phyloP scores from a whole-genome alignment of 768 basidiomycete genomes.

The Termitomyces sp. region DNA sequence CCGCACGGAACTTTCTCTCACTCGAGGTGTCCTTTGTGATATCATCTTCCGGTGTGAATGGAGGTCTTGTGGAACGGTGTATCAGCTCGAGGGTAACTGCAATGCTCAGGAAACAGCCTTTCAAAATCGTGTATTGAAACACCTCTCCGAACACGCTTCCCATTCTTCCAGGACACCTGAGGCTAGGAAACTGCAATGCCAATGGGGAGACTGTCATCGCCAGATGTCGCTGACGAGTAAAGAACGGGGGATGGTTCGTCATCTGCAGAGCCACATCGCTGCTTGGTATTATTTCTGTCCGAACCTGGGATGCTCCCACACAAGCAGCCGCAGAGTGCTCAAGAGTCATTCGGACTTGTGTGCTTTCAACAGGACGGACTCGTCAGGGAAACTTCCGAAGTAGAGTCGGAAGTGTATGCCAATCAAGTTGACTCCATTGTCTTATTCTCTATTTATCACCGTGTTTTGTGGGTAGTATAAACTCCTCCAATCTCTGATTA shows the following conservation, averaged over 20 bases:
- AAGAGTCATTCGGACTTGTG: neutral
- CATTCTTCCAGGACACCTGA: neutral
- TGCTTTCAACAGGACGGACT: neutral
- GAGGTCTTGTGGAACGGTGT: neutral
- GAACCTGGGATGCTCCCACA: neutral
- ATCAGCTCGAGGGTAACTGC: neutral
- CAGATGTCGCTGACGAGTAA: neutral
- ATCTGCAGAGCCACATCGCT: constrained; percentile 1
- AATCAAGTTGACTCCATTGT: no score
- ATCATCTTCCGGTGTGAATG: neutral
- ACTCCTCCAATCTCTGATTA: no score
- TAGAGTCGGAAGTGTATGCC: neutral
- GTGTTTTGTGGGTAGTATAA: no score
- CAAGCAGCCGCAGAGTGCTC: neutral
- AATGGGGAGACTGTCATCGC: neutral
- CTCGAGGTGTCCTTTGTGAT: neutral
- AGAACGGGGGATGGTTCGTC: constrained; percentile 1
- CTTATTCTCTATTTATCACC: neutral
- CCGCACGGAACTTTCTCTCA: neutral
- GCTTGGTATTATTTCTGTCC: constrained; percentile 3
- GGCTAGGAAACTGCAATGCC: neutral
- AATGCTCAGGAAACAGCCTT: neutral
- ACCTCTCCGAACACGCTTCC: neutral
- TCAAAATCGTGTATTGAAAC: neutral
- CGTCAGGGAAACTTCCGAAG: neutral